Percentiles rank a stretch among this genome's conserved stretches.
Conservation (phyloP, 306 rosid genomes). For the Hippophae gyantsensis region DNA sequence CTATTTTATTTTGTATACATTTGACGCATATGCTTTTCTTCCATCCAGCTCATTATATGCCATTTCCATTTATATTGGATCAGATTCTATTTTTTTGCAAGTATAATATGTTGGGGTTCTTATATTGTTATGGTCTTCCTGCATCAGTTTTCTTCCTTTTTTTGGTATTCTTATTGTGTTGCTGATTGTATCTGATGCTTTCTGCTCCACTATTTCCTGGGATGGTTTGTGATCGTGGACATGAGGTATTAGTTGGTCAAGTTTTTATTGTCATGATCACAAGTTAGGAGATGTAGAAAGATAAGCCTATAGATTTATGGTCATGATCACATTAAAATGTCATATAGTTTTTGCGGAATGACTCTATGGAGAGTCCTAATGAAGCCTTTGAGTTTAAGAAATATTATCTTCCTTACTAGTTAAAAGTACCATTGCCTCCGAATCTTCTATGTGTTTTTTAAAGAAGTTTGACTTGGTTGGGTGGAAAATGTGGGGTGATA, state of each 20-base stretch:
- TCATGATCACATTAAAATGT: neutral
- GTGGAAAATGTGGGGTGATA: too few relatives aligned
- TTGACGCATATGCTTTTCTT: conserved; percentile 27
- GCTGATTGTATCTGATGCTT: conserved; percentile 4
- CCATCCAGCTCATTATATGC: conserved; percentile 18
- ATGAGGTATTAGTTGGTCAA: conserved; percentile 9
- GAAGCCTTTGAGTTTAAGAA: neutral
- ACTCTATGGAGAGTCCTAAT: neutral
- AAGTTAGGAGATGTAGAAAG: too few relatives aligned
- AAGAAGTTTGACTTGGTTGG: too few relatives aligned
- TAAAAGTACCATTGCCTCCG: too few relatives aligned
- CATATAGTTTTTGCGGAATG: neutral
- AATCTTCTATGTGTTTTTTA: too few relatives aligned
- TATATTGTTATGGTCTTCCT: neutral
- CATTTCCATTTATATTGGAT: conserved; percentile 9
- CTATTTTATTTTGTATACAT: conserved; percentile 12
- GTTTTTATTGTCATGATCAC: neutral
- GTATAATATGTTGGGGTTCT: neutral
- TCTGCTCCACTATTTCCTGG: neutral
- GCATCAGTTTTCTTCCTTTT: neutral
- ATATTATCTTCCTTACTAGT: too few relatives aligned
- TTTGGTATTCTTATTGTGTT: neutral
- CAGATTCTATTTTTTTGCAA: conserved; percentile 9
- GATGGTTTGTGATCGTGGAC: neutral
- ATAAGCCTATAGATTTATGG: neutral